A percentile compares a stretch with the other conserved stretches of the same genome.
phyloP scores from a whole-genome alignment of 495 filamentous ascomycete genomes.

The Lentithecium fluviatile region DNA sequence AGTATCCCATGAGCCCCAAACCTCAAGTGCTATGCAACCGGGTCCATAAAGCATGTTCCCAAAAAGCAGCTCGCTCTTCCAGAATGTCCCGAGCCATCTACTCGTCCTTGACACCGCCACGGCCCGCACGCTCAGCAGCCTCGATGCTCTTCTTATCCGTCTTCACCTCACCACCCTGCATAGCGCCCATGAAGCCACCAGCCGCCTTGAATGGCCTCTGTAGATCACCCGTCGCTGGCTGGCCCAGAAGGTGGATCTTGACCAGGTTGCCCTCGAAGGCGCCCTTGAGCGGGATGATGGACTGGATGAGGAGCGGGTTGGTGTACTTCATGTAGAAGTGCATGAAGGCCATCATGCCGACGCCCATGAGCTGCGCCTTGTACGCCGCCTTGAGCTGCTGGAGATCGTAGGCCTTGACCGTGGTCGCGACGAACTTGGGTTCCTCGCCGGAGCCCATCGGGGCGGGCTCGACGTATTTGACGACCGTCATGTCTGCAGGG shows the following conservation, averaged over 20 bases:
- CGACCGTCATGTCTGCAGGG: slow-evolving; percentile 79
- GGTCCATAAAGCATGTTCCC: too few relatives aligned
- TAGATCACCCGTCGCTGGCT: slow-evolving; percentile 87
- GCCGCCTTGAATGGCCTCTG: slow-evolving; percentile 91
- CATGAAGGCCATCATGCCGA: slow-evolving; percentile 98
- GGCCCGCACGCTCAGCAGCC: slow-evolving; percentile 43
- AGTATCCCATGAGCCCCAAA: not conserved
- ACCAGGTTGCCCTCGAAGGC: slow-evolving; percentile 90
- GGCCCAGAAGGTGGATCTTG: slow-evolving; percentile 90
- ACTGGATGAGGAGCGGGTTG: slow-evolving; percentile 97
- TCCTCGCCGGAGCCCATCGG: slow-evolving; percentile 89
- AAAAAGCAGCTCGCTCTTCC: too few relatives aligned
- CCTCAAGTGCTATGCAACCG: not conserved
- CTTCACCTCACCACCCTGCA: slow-evolving; percentile 69
- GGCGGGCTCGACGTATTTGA: slow-evolving; percentile 97
- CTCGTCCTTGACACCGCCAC: slow-evolving; percentile 48
- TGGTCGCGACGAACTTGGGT: slow-evolving; percentile 92
- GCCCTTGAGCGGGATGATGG: slow-evolving; percentile 94
- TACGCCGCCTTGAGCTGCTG: slow-evolving; percentile 76
- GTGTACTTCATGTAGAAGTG: slow-evolving; percentile 99
- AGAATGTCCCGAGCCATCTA: slow-evolving; percentile 19
- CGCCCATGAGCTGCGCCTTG: slow-evolving; percentile 87
- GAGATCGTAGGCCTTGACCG: slow-evolving; percentile 87
- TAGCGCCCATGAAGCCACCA: slow-evolving; percentile 73
- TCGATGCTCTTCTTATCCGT: slow-evolving; percentile 92